phyloP scores from a whole-genome alignment of 768 basidiomycete genomes.

The Panellus pusillus region DNA sequence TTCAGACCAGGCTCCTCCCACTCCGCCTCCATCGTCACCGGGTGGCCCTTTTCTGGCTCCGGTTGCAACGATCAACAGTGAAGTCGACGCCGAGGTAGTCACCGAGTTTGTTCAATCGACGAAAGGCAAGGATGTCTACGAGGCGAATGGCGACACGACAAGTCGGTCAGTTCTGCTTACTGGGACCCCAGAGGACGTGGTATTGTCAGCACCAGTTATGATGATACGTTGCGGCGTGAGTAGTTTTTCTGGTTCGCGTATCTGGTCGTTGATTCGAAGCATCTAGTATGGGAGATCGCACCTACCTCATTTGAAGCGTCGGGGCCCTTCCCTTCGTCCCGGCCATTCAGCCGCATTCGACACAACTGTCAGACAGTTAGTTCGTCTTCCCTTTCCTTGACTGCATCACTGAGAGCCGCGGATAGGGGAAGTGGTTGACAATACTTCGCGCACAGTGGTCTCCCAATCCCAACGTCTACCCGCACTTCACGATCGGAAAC shows the following conservation, averaged over 20 bases:
- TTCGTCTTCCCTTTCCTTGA: not conserved
- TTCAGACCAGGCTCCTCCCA: slow-evolving; percentile 28
- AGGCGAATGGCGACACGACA: slow-evolving; percentile 67
- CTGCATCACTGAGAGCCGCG: not conserved
- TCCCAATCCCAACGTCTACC: slow-evolving; percentile 74
- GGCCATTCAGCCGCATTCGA: slow-evolving; percentile 59
- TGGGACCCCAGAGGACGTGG: slow-evolving; percentile 82
- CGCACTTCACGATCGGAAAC: slow-evolving; percentile 84
- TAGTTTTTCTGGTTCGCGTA: slow-evolving; percentile 11
- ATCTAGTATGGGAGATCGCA: slow-evolving; percentile 74
- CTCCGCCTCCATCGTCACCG: slow-evolving; percentile 30
- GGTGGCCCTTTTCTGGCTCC: slow-evolving; percentile 18
- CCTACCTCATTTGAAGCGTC: slow-evolving; percentile 48
- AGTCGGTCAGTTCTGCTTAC: slow-evolving; percentile 80
- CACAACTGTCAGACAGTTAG: slow-evolving; percentile 84
- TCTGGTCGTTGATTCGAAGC: slow-evolving; percentile 12
- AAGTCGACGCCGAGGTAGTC: slow-evolving; percentile 45
- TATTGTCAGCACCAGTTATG: slow-evolving; percentile 84
- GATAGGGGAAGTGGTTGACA: slow-evolving; percentile 80
- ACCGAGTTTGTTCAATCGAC: slow-evolving; percentile 50
- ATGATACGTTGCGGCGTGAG: slow-evolving; percentile 72
- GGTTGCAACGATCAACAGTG: slow-evolving; percentile 19
- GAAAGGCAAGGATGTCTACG: slow-evolving; percentile 55
- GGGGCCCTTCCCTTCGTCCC: slow-evolving; percentile 56
- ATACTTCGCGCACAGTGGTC: slow-evolving; percentile 77